Evolutionary conservation across 768 basidiomycete species (phyloP).

Genomic region (Termitomyces sp.): DNA sequence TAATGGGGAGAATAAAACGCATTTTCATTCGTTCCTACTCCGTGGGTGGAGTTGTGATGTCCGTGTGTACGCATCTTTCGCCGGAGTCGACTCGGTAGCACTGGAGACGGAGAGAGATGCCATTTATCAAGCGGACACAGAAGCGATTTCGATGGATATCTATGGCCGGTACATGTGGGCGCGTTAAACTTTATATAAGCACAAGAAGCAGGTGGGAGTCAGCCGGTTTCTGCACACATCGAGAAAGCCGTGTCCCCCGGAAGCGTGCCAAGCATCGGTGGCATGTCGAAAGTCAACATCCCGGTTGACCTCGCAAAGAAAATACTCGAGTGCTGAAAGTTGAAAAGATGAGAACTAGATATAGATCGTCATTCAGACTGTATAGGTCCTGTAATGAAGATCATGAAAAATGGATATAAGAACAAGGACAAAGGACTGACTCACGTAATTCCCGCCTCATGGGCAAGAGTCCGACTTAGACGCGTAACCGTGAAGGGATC

Average conservation of each 20-base stretch:
- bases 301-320: neutral
- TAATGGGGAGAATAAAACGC: constrained; percentile 9
- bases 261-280: neutral
- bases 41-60: neutral
- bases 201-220: neutral
- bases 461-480: neutral
- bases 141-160: neutral
- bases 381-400: neutral
- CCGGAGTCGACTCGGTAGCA: constrained; percentile 1
- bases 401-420: neutral
- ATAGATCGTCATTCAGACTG: neutral
- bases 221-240: neutral
- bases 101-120: neutral
- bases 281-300: neutral
- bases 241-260: neutral
- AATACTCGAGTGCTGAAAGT: neutral
- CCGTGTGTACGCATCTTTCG: too few species aligned
- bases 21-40: constrained; percentile 3
- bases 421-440: neutral
- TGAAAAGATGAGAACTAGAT: neutral
- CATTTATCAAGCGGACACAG: neutral
- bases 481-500: neutral
- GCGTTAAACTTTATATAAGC: neutral
- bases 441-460: neutral
- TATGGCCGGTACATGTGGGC: neutral